phyloP scores from a whole-genome alignment of 2,329 filamentous ascomycete genomes.

The Ophiostoma tasmaniense region DNA sequence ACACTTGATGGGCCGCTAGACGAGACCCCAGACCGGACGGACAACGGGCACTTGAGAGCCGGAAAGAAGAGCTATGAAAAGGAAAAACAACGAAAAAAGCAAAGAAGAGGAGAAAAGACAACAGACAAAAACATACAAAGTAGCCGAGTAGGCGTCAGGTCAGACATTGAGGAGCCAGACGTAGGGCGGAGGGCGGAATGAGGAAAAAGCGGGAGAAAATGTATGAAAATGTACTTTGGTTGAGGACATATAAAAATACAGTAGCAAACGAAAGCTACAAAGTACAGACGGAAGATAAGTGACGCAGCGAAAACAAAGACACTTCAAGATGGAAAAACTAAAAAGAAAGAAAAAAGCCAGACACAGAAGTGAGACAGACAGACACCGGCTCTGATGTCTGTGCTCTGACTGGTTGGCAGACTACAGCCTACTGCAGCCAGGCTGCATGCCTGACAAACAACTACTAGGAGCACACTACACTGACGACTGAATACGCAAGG shows the following conservation, averaged over 20 bases:
- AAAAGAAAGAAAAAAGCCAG: background rate
- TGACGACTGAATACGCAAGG: background rate
- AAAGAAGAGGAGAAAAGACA: background rate
- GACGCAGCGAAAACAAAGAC: background rate
- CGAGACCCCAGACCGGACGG: background rate
- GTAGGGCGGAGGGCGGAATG: background rate
- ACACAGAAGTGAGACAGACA: background rate
- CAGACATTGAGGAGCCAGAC: background rate
- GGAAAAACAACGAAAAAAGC: background rate
- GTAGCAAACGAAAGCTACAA: background rate
- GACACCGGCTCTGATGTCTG: conserved; percentile 1
- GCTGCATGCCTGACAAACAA: background rate
- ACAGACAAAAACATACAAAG: background rate
- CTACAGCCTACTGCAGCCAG: background rate
- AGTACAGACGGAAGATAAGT: background rate
- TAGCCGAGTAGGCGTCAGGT: background rate
- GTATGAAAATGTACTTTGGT: background rate
- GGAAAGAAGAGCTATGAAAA: background rate
- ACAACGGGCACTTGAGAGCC: background rate
- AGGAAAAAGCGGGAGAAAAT: background rate
- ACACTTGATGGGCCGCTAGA: conserved; percentile 8
- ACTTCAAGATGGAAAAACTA: background rate
- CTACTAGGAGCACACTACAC: background rate
- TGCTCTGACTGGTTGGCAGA: background rate
- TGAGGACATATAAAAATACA: background rate